Percentiles rank a stretch among this genome's conserved stretches.
Evolutionary conservation across 108 stramenopile species (phyloP).

Genomic region (Schizochytrium sp.): DNA sequence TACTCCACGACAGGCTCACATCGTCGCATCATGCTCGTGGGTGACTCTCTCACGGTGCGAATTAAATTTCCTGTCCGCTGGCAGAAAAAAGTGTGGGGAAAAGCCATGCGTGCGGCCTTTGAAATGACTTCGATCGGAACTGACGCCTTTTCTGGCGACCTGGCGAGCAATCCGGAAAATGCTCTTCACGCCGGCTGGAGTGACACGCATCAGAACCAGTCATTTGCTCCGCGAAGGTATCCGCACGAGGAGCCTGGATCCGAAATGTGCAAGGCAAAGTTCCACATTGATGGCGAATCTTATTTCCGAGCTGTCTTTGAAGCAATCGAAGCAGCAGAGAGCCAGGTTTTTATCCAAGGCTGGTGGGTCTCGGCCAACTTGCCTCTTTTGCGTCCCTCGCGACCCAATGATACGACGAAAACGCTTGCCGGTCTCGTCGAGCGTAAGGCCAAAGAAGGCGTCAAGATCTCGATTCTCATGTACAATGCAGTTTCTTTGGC

Average conservation of each 20-base stretch:
- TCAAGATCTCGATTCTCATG: background rate
- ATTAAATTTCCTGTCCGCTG: background rate
- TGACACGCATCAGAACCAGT: background rate
- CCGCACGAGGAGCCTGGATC: background rate
- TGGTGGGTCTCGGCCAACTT: slow-evolving; percentile 13
- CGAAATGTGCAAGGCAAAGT: background rate
- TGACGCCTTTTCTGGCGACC: background rate
- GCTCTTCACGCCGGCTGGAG: background rate
- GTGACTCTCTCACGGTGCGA: background rate
- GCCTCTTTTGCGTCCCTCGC: background rate
- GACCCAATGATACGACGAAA: background rate
- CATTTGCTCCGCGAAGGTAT: background rate
- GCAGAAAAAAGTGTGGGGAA: background rate
- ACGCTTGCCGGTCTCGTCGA: background rate
- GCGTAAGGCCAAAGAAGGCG: background rate
- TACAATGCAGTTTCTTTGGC: background rate
- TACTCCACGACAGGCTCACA: background rate
- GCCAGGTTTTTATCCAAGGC: background rate
- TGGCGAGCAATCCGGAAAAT: background rate
- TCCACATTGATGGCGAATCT: background rate
- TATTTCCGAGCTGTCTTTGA: background rate
- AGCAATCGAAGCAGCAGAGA: background rate
- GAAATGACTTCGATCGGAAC: background rate
- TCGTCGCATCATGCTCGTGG: background rate
- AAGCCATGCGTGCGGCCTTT: background rate